Evolutionary conservation across 345 rosid genomes (phyloP).

Genomic region (Geranium brycei): DNA sequence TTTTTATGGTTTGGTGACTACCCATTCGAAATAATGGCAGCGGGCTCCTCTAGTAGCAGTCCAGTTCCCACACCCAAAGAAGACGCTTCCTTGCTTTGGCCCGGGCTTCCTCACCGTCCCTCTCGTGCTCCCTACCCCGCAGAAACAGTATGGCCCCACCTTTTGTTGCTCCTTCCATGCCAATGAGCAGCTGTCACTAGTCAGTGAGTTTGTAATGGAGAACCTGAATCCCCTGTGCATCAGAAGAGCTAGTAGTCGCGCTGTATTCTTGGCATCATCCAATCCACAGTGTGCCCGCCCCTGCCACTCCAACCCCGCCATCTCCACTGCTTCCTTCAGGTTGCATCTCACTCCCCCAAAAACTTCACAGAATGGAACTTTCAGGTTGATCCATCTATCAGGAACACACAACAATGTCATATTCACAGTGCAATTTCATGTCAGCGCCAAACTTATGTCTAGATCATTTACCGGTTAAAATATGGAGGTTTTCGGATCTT

Average conservation of each 20-base stretch:
- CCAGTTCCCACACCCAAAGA: slow-evolving; percentile 39
- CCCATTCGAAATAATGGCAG: slow-evolving; percentile 32
- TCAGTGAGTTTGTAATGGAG: slow-evolving; percentile 27
- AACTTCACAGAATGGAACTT: slow-evolving; percentile 26
- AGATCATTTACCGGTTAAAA: slow-evolving; percentile 22
- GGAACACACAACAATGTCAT: slow-evolving; percentile 8
- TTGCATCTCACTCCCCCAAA: slow-evolving; percentile 29
- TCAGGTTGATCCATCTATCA: slow-evolving; percentile 37
- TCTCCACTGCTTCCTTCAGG: slow-evolving; percentile 32
- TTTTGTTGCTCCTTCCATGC: slow-evolving; percentile 12
- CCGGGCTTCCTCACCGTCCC: slow-evolving; percentile 27
- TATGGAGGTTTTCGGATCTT: slow-evolving; percentile 34
- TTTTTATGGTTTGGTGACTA: not conserved
- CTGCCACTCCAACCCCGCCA: slow-evolving; percentile 34
- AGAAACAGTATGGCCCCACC: slow-evolving; percentile 25
- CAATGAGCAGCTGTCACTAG: not conserved
- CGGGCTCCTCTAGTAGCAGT: slow-evolving; percentile 20
- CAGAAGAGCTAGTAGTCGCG: slow-evolving; percentile 24
- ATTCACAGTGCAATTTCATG: slow-evolving; percentile 30
- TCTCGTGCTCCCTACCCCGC: slow-evolving; percentile 26
- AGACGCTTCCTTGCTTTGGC: slow-evolving; percentile 22
- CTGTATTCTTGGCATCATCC: slow-evolving; percentile 37
- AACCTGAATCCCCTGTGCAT: slow-evolving; percentile 26
- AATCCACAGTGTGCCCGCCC: slow-evolving; percentile 38
- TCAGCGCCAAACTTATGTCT: no score